Evolutionary conservation across 768 basidiomycete species (phyloP), one percentile per base, ranked within the genome.

Genomic region (Pleurotus sapidus): DNA sequence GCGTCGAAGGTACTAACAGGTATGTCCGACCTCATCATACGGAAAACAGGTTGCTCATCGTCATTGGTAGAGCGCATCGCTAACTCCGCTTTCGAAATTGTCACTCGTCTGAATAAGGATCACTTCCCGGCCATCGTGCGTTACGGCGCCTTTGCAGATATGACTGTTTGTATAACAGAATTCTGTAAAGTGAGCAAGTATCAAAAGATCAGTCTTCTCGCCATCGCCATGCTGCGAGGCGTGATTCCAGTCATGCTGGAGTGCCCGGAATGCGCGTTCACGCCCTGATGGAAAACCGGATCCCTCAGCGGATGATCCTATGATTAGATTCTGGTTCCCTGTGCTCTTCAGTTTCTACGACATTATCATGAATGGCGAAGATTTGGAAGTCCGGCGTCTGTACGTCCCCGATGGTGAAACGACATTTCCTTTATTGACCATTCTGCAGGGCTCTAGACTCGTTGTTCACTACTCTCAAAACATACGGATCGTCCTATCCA

Each of bases 161-260:
- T 99, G 54, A 95, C 91, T 5, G 93, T 95, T 39, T 99, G 97
- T 76, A 89, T 99, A 64, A 98, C 96, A 37, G 97, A 98, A 70
- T 99, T 98, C 75, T 96, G 93, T 80, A 98, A 98, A 82, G 94
- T 96, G 65, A 95, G 88, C 84, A 98, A 98, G 72, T 98, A 93
- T 73, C 97, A 99, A 73, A 98, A 98, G 70, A 96, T 98, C 76
- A 93, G 92, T 67, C 73, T 99, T 24, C 81, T 98, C 61, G 95
- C 95, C 2, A 98, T 98, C 59, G 95, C 90, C 14, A 98, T 98
- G 94, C 83, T 99, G 49, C 87, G 93, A 30, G 92, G 89, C 18
- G 81, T 95, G 49, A 95, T 98, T 46, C 91, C 93, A 4, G 87
- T 90, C 53, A 97, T 99, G 94, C 76, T 98, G 23, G 75, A 83